Evolutionary conservation across 2,329 filamentous ascomycete genomes (phyloP), one percentile per base, ranked within the genome.

Genomic region (Aspergillus fijiensis): DNA sequence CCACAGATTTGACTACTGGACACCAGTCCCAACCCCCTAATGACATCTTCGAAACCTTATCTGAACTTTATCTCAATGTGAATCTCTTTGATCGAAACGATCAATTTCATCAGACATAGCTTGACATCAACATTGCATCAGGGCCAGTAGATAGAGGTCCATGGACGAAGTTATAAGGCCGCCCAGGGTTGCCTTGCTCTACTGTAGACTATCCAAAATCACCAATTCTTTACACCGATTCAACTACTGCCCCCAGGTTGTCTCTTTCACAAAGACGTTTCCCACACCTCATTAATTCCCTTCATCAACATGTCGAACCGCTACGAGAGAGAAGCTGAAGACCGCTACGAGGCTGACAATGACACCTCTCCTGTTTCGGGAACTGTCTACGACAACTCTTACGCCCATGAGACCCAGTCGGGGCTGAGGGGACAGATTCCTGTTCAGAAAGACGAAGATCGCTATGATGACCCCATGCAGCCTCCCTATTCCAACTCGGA

Each of bases 401-500:
- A 73, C 52, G 60, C 60, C 9, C 27, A 61, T 23, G 70, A 72
- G 51, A 65, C 69, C 5, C 53, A 60, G 4, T 16, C 49, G 5
- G 39, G 60, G 12, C 21, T 69, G 25, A 61, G 48, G 23, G 53
- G 62, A 19, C 39, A 62, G 19, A 55, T 71, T 6, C 70, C 70
- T 10, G 63, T 74, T 2, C 65, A 70, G 51, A 31, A 25, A 1
- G 71, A 74, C 25, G 60, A 72, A 5, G 61, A 58, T 7, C 47
- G 55, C 2, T 63, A 60, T 25, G 70, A 74, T 2, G 67, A 72
- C 58, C 70, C 69, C 4, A 65, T 74, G 57, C 67, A 74, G 58
- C 66, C 70, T 5, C 66, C 68, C 3, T 70, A 67, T 48, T 69
- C 69, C 2, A 70, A 72, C 50, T 63, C 63, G 14, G 63, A 71